Evolutionary conservation across 2,329 filamentous ascomycete genomes (phyloP).

Genomic region (Fusarium secorum): DNA sequence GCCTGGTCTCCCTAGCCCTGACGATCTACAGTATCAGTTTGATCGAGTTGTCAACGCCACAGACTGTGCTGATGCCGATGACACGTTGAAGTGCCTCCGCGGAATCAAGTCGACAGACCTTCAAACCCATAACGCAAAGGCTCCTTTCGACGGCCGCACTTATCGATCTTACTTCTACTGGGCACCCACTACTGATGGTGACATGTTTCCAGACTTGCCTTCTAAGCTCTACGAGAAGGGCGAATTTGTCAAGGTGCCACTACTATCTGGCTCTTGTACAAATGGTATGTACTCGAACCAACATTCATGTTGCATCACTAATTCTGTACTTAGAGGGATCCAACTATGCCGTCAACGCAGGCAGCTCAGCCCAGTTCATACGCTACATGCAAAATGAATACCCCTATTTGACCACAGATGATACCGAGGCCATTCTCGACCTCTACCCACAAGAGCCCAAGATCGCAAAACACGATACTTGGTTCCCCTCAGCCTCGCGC

Average conservation of each 20-base stretch:
- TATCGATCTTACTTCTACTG: constrained; percentile 57
- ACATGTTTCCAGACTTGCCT: constrained; percentile 53
- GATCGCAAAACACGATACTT: constrained; percentile 51
- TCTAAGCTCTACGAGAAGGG: constrained; percentile 51
- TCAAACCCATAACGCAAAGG: constrained; percentile 52
- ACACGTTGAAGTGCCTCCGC: constrained; percentile 55
- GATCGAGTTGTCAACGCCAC: constrained; percentile 47
- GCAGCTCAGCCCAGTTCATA: constrained; percentile 45
- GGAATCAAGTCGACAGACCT: constrained; percentile 45
- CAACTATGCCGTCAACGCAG: constrained; percentile 52
- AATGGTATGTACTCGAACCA: constrained; percentile 48
- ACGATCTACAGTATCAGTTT: constrained; percentile 59
- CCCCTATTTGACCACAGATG: constrained; percentile 50
- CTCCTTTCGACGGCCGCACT: constrained; percentile 50
- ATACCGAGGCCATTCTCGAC: constrained; percentile 47
- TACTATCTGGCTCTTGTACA: constrained; percentile 55
- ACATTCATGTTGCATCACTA: neutral
- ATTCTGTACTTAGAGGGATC: constrained; percentile 52
- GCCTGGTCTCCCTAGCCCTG: constrained; percentile 55
- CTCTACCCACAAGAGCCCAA: constrained; percentile 50
- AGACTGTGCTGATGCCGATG: constrained; percentile 46
- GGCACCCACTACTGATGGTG: constrained; percentile 59
- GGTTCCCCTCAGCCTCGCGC: constrained; percentile 53
- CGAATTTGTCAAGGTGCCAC: constrained; percentile 53
- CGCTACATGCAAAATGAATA: constrained; percentile 58